These are phyloP conservation scores for Daldinia bambusicola DNA, from an alignment of 495 filamentous ascomycete genomes.

Conservation along the genomic window DNA sequence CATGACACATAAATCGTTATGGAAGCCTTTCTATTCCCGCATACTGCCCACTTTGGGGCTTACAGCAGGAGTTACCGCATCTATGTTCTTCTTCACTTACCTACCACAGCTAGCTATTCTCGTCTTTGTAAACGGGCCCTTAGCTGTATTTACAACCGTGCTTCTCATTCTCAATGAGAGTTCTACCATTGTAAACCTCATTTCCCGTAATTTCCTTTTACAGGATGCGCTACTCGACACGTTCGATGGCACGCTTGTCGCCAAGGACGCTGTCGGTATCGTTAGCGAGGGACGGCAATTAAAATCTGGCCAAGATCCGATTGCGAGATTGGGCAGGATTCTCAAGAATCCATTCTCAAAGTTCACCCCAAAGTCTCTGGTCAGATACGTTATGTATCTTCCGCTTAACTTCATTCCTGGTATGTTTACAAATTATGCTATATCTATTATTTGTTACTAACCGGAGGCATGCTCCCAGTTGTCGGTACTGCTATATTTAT, in stretches of 20 bases:
- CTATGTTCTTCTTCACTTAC: slow-evolving; percentile 88
- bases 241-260: slow-evolving; percentile 83
- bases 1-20: slow-evolving; percentile 68
- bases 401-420: slow-evolving; percentile 90
- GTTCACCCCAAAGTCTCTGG: slow-evolving; percentile 70
- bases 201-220: slow-evolving; percentile 80
- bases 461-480: slow-evolving; percentile 53
- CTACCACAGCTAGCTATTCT: slow-evolving; percentile 85
- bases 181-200: slow-evolving; percentile 76
- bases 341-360: slow-evolving; percentile 74
- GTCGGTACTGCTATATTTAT: slow-evolving; percentile 86
- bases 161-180: slow-evolving; percentile 84
- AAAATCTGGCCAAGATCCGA: slow-evolving; percentile 66
- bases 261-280: slow-evolving; percentile 63
- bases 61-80: slow-evolving; percentile 70
- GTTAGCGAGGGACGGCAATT: slow-evolving; percentile 79
- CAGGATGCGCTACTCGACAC: slow-evolving; percentile 86
- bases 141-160: slow-evolving; percentile 80
- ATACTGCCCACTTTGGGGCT: slow-evolving; percentile 75
- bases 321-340: slow-evolving; percentile 77
- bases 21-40: slow-evolving; percentile 75
- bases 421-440: slow-evolving; percentile 6
- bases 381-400: slow-evolving; percentile 81
- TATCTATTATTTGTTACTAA: slow-evolving; percentile 4
- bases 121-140: slow-evolving; percentile 84